Base-by-base conservation (phyloP, 2,329 filamentous ascomycete genomes). In the Cercospora zeae-maydis region DNA sequence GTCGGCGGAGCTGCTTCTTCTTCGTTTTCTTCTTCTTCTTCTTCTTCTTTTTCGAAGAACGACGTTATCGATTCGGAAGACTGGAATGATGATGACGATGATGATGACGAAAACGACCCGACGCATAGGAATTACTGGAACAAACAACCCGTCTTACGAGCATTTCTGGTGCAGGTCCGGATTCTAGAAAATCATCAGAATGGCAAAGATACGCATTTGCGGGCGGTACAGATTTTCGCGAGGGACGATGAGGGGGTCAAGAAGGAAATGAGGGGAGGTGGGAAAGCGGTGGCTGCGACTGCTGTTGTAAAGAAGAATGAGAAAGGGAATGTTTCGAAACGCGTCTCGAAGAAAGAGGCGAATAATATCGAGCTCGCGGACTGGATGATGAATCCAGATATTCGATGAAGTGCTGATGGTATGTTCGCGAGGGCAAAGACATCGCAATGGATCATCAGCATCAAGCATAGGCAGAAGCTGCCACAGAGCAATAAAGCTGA, bases 171-270 rank as follows among this genome's bases (percentile, higher is more conserved):
- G 30, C 93, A 98, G 76, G 88, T 98, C 72, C 88, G 90, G 69
- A 88, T 99, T 54, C 84, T 93, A 57, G 95, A 98, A 79, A 99
- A 99, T 74, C 95, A 99, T 76, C 95, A 99, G 78, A 99, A 99
- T 75, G 95, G 95, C 67, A 99, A 99, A 76, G 95, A 99, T 75
- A 99, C 95, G n/a, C 95, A 99, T 80, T 84, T 99, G 24, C 85
- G 95, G 14, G 93, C 92, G 1, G 84, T 99, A 76, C 96, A 96
- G 79, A 89, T 98, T 9, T 99, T 88, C 72, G 83, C 85, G 3
- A 70, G 74, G 57, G 81, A 82, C 51, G 74, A 77, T 56, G 53
- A 53, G 31, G 62, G 62, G 57, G 27, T 62, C 14, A 66, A 63
- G 59, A 30, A 36, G 59, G 19, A 49, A 66, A 13, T 52, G 61